Conservation (phyloP, 805 yeast genomes). For the Peterozyma toletana region DNA sequence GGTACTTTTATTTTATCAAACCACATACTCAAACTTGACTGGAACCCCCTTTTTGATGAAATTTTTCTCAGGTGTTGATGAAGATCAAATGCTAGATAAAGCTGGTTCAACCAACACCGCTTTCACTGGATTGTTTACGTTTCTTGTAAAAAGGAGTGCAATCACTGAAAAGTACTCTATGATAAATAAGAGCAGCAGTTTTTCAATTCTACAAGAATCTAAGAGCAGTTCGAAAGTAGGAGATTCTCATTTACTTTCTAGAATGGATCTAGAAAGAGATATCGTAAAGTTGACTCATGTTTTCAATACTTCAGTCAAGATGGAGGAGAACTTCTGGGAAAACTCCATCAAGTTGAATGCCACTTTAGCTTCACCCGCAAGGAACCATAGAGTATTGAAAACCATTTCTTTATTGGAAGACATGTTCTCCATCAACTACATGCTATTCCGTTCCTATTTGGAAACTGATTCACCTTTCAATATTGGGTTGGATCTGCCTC, state of each 20-base stretch:
- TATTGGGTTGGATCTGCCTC: background rate
- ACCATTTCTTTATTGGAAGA: constrained; percentile 5
- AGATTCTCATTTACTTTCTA: background rate
- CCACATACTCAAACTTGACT: too few relatives aligned
- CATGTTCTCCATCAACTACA: constrained; percentile 2
- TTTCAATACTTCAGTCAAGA: constrained; percentile 1
- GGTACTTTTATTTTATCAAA: too few relatives aligned
- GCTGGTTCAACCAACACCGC: too few relatives aligned
- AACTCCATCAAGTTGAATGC: background rate
- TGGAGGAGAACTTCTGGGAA: constrained; percentile 4
- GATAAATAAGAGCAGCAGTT: too few relatives aligned
- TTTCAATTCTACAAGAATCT: too few relatives aligned
- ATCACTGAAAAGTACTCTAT: too few relatives aligned
- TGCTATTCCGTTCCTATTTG: constrained; percentile 1
- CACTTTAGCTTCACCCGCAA: background rate
- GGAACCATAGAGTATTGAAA: constrained; percentile 1
- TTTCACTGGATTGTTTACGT: too few relatives aligned
- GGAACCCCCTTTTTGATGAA: too few relatives aligned
- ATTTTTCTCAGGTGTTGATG: too few relatives aligned
- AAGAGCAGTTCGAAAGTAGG: too few relatives aligned
- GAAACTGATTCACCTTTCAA: background rate
- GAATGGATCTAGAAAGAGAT: constrained; percentile 1
- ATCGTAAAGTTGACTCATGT: background rate
- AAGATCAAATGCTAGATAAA: too few relatives aligned
- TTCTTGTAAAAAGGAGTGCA: too few relatives aligned